Base-by-base conservation (phyloP, 73 alveolate species). In the Urostyla sp. region DNA sequence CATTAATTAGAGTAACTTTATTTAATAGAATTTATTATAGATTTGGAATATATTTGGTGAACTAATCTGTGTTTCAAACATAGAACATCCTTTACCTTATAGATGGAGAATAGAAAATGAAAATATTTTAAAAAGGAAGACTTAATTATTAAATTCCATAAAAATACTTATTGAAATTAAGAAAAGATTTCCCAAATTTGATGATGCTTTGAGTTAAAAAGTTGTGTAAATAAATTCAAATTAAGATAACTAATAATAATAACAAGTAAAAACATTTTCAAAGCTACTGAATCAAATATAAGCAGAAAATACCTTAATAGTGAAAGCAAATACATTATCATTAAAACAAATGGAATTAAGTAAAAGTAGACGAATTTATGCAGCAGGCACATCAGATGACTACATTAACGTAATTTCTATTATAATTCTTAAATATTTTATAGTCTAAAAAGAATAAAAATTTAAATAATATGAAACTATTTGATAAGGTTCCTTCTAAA, bases 31-130 rank as follows among this genome's bases (percentile, higher is more conserved):
- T 16, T 27, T 16, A 59, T 31, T 74, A 15, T 54, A 75, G 79
- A 75, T 75, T 50, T 75, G 74, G 58, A 49, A 61, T 20, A 18
- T 75, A n/a, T 57, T 75, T 35, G 87, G 78, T 13, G 67, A 54
- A 0, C 36, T 54, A 11, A 15, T 75, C 0, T 75, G 87, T 56
- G 66, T 60, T 20, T 58, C 79, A 26, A 75, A 75, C 46, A 8
- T 75, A 2, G 87, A 75, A 37, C 87, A 54, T 57, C 87, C 87
- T 20, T 30, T 75, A 13, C 87, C 87, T 4, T 52, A 53, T 34
- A 31, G 56, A 27, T 75, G 87, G 87, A 75, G 74, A 35, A 56
- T 75, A 0, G 8, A 6, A 6, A 66, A 43, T 18, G 75, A 52
- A 27, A 23, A 56, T 15, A 45, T 35, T 56, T 57, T 69, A 32